These are phyloP conservation scores for Solanum microdontum DNA, from an alignment of 257 asterid genomes.

Conservation along the genomic window DNA sequence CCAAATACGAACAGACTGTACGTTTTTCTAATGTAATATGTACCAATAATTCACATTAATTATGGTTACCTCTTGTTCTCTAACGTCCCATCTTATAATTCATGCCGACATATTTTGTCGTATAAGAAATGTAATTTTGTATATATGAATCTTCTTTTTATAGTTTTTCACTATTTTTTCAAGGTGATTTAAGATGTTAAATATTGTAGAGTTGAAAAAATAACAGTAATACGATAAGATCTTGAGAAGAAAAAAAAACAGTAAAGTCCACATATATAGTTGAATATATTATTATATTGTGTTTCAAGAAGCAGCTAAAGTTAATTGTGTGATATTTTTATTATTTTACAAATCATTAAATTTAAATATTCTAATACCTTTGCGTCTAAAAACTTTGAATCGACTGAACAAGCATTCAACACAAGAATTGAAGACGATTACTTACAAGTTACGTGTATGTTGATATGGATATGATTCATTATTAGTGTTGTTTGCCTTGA, in stretches of 20 bases:
- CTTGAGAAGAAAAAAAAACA: not conserved
- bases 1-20: not conserved
- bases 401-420: not conserved
- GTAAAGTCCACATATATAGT: not conserved
- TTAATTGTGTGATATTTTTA: not conserved
- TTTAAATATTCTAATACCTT: not conserved
- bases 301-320: not conserved
- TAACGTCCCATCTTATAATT: not conserved
- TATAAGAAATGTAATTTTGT: not conserved
- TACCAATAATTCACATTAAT: not conserved
- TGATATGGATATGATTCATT: not conserved
- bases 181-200: not conserved
- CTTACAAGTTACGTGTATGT: too few relatives aligned
- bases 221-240: not conserved
- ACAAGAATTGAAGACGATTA: not conserved
- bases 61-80: not conserved
- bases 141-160: not conserved
- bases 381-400: not conserved
- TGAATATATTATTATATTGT: not conserved
- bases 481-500: not conserved
- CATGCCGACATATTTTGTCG: not conserved
- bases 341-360: not conserved
- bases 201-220: not conserved
- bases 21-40: not conserved
- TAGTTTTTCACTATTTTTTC: not conserved